Conservation (phyloP, 371 early-diverging fungal genomes). For the Sporodiniella umbellata region DNA sequence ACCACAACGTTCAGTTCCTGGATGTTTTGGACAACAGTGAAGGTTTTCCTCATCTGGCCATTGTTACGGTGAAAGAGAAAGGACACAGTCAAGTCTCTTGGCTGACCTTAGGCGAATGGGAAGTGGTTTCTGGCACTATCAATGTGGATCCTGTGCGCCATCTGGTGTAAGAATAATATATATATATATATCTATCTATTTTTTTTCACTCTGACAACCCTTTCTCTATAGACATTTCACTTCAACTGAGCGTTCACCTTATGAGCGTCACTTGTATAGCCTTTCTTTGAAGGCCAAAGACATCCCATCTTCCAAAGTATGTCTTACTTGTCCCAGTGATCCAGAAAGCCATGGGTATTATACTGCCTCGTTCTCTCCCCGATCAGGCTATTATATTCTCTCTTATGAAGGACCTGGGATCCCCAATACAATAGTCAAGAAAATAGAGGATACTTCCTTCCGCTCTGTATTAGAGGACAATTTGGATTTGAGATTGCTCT, state of each 20-base stretch:
- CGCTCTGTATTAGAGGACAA: constrained; percentile 59
- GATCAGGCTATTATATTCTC: constrained; percentile 70
- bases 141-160: constrained; percentile 59
- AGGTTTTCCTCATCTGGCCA: constrained; percentile 83
- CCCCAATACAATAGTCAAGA: constrained; percentile 75
- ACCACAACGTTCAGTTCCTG: constrained; percentile 60
- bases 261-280: constrained; percentile 76
- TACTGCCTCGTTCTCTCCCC: constrained; percentile 70
- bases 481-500: constrained; percentile 27
- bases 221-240: constrained; percentile 46
- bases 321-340: constrained; percentile 38
- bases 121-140: constrained; percentile 66
- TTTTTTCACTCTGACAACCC: not conserved
- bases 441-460: constrained; percentile 49
- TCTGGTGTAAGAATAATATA: constrained; percentile 46
- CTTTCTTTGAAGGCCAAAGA: constrained; percentile 19
- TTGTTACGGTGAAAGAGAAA: constrained; percentile 44
- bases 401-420: constrained; percentile 85
- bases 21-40: constrained; percentile 73
- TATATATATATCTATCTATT: not conserved
- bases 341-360: constrained; percentile 66
- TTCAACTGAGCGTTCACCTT: constrained; percentile 75
- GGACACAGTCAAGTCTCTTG: constrained; percentile 54
- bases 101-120: constrained; percentile 86
- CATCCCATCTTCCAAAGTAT: constrained; percentile 28